Evolutionary conservation across 2,329 filamentous ascomycete genomes (phyloP), one percentile per base, ranked within the genome.

Genomic region (Pseudogymnoascus sp.): DNA sequence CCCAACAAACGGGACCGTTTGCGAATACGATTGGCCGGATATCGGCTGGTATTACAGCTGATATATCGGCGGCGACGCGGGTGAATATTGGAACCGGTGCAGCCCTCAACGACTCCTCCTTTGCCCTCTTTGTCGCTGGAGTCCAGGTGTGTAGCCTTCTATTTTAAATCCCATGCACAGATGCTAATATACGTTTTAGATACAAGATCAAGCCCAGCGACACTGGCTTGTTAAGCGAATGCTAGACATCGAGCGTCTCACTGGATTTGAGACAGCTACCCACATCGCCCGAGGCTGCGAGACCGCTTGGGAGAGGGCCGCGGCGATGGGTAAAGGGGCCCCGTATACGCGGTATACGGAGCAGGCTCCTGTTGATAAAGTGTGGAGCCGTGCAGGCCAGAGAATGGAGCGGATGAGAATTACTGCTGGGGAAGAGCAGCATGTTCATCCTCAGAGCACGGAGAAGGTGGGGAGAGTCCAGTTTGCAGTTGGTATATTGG

Each of bases 221-320:
- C 81, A 83, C 64, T 96, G 91, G 90, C 83, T 88, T 0, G 82
- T 97, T 67, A 81, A 82, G 36, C 85, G 89, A 29, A 81, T 97
- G 63, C 83, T 86, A 68, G 87, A 91, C 69, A 87, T 96, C 40
- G 85, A 89, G 2, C 84, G 87, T 1, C 80, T 95, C 6, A 96
- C 91, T 0, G 95, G 95, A 0, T 97, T 91, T 89, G 88, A 91
- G 70, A 91, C 89, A 1, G 89, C 91, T 1, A 83, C 85, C 36
- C 85, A 92, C 42, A 93, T 97, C 67, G 91, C 91, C 0, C 81
- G 84, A 60, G 92, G 91, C 1, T 96, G 91, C 73, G 93, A 97
- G 75, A 87, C 86, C 2, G 83, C 86, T 0, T 99, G 95, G 95
- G 81, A 84, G 65, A 90, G 87, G 71, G 86, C 89, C 0, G 88